Conservation (phyloP, 164 flowering plant genomes). For the Magnolia changhungtana region DNA sequence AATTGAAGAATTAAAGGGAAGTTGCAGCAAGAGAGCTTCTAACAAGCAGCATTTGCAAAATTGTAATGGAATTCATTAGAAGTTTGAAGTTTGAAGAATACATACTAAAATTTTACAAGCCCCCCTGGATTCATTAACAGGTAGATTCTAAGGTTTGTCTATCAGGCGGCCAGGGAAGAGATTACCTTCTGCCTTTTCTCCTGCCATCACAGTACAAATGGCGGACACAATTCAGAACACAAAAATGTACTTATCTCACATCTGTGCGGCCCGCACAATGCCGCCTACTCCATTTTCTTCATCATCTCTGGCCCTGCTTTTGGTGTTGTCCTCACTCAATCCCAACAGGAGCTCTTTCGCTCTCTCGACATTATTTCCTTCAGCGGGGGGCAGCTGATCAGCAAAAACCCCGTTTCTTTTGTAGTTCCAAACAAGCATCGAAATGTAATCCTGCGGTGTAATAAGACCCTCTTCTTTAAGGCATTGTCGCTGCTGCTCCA, state of each 20-base stretch:
- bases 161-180: not conserved
- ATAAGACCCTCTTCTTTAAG: conserved; percentile 72
- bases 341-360: conserved; percentile 24
- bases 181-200: not conserved
- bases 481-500: conserved; percentile 60
- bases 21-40: not conserved
- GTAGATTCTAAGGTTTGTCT: conserved; percentile 4
- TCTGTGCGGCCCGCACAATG: conserved; percentile 31
- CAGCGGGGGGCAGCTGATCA: conserved; percentile 41
- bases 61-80: conserved; percentile 4
- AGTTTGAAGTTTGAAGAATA: conserved; percentile 2
- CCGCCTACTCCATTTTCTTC: conserved; percentile 35
- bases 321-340: conserved; percentile 16
- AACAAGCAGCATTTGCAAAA: not conserved
- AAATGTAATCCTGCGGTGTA: conserved; percentile 87
- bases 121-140: conserved; percentile 1
- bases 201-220: not conserved
- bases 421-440: conserved; percentile 98
- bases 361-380: conserved; percentile 16
- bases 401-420: conserved; percentile 63
- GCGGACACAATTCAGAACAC: not conserved
- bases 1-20: not conserved
- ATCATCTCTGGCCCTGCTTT: conserved; percentile 26
- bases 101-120: conserved; percentile 1
- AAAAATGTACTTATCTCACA: conserved; percentile 24